These are phyloP conservation scores for Kodamaea fungicola DNA, from an alignment of 1,139 yeast species.

Conservation along the genomic window DNA sequence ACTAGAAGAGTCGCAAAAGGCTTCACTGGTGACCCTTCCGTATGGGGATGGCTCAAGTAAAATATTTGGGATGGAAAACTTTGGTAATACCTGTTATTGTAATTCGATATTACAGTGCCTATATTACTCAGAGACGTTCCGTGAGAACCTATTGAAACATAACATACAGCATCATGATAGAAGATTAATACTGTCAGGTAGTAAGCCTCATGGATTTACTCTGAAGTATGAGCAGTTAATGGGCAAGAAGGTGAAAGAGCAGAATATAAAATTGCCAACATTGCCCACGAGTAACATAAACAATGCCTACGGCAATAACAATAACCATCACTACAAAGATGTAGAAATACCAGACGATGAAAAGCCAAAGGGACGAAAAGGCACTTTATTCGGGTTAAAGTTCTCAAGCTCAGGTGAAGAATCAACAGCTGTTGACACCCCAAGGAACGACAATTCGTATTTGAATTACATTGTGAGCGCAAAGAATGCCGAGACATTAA, in stretches of 20 bases:
- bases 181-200: slow-evolving; percentile 40
- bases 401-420: slow-evolving; percentile 20
- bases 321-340: slow-evolving; percentile 1
- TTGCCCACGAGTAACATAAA: slow-evolving; percentile 3
- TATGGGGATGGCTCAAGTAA: slow-evolving; percentile 68
- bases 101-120: slow-evolving; percentile 89
- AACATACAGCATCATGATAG: slow-evolving; percentile 32
- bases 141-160: slow-evolving; percentile 49
- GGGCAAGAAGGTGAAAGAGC: slow-evolving; percentile 37
- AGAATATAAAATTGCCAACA: slow-evolving; percentile 16
- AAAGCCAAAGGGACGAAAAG: slow-evolving; percentile 32
- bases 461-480: slow-evolving; percentile 27
- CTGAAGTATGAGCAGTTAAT: slow-evolving; percentile 43
- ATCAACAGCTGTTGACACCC: slow-evolving; percentile 1
- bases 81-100: slow-evolving; percentile 93
- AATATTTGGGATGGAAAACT: slow-evolving; percentile 91
- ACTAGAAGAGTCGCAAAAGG: background rate
- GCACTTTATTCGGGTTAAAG: slow-evolving; percentile 42
- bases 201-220: slow-evolving; percentile 44
- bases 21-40: slow-evolving; percentile 16
- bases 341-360: slow-evolving; percentile 1
- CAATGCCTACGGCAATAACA: slow-evolving; percentile 6
- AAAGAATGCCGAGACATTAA: slow-evolving; percentile 30
- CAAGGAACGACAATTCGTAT: slow-evolving; percentile 8
- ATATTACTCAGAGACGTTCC: slow-evolving; percentile 67